Conservation (phyloP, 106 monocot genomes). For the Allium sativum region DNA sequence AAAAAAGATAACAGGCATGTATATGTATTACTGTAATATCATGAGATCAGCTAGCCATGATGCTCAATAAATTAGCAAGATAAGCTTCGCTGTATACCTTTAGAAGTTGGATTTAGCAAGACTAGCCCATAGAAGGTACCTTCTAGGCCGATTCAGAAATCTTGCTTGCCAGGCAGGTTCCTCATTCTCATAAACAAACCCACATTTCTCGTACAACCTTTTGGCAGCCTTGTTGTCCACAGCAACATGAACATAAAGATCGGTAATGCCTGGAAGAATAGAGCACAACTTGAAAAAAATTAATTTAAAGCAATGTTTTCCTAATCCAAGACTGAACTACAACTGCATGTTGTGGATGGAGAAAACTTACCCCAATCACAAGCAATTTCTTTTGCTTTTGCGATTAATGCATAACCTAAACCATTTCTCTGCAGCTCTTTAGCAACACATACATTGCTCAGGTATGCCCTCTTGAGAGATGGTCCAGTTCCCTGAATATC, state of each 20-base stretch:
- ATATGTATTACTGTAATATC: no score
- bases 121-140: conserved; percentile 76
- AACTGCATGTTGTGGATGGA: no score
- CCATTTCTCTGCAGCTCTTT: conserved; percentile 90
- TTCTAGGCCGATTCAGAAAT: conserved; percentile 60
- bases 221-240: conserved; percentile 65
- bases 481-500: background rate
- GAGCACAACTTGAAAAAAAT: no score
- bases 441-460: conserved; percentile 95
- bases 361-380: conserved; percentile 53
- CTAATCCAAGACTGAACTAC: no score
- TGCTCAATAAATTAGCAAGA: no score
- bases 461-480: conserved; percentile 52
- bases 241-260: conserved; percentile 94
- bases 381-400: conserved; percentile 65
- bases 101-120: conserved; percentile 17
- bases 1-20: no score
- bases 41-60: no score
- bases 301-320: no score
- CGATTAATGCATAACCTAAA: conserved; percentile 52
- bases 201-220: conserved; percentile 66
- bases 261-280: conserved; percentile 58
- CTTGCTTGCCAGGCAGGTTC: conserved; percentile 91
- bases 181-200: conserved; percentile 79
- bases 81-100: background rate